These are phyloP conservation scores for Polygonum aviculare DNA, from an alignment of 148 eudicot species.

Conservation along the genomic window DNA sequence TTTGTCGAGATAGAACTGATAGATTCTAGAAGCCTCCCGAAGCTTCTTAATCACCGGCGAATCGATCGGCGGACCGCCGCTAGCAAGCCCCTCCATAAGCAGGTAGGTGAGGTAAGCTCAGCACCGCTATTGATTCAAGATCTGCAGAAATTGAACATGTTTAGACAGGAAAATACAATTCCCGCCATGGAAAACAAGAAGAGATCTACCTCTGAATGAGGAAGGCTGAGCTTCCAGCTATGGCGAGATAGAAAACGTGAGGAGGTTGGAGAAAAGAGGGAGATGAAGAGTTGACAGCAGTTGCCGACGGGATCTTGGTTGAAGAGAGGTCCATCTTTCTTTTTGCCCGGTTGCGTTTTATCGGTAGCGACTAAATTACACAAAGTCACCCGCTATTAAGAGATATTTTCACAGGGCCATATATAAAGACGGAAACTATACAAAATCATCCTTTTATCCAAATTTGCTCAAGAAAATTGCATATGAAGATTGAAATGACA, in stretches of 20 bases:
- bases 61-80: slow-evolving; percentile 21
- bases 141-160: slow-evolving; percentile 4
- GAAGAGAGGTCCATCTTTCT: too few relatives aligned
- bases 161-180: background rate
- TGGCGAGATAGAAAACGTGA: background rate
- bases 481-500: too few relatives aligned
- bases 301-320: too few relatives aligned
- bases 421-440: too few relatives aligned
- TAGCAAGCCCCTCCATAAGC: slow-evolving; percentile 15
- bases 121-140: background rate
- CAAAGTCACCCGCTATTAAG: too few relatives aligned
- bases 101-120: slow-evolving; percentile 10
- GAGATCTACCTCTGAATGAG: background rate
- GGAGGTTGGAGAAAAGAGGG: background rate
- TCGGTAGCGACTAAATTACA: too few relatives aligned
- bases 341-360: too few relatives aligned
- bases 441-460: too few relatives aligned
- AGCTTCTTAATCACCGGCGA: slow-evolving; percentile 25
- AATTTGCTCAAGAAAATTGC: too few relatives aligned
- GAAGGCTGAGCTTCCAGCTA: background rate
- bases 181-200: background rate
- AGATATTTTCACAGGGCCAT: too few relatives aligned
- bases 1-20: slow-evolving; percentile 63
- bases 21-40: slow-evolving; percentile 41
- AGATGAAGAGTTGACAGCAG: background rate